phyloP scores from a whole-genome alignment of 441 rosid genomes.

The Erodium moschatum region DNA sequence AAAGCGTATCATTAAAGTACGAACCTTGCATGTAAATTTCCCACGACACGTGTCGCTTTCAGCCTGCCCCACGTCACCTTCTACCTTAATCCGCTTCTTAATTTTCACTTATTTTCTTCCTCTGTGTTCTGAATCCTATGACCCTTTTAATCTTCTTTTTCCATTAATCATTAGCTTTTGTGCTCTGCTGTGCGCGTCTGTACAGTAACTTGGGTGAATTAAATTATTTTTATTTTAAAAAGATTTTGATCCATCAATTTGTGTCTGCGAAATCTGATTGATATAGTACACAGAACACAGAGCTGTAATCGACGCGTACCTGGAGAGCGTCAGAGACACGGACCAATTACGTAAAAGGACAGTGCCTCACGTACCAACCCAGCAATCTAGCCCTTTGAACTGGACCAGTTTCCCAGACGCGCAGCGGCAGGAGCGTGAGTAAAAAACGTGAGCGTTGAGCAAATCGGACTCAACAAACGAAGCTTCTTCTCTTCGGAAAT shows the following conservation, averaged over 20 bases:
- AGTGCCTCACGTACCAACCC: constrained; percentile 26
- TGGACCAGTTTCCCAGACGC: constrained; percentile 15
- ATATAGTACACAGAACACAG: neutral
- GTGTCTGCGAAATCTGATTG: neutral
- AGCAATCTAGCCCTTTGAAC: constrained; percentile 14
- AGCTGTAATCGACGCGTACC: neutral
- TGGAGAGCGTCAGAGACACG: constrained; percentile 16
- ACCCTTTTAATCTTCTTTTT: neutral
- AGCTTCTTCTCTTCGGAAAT: constrained; percentile 17
- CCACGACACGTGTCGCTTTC: neutral
- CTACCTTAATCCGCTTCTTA: neutral
- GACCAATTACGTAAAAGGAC: constrained; percentile 20
- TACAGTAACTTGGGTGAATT: too few species aligned
- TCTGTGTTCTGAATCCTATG: neutral
- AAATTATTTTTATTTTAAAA: too few species aligned
- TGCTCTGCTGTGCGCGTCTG: neutral
- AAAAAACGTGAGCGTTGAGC: constrained; percentile 12
- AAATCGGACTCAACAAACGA: constrained; percentile 9
- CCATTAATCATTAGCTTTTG: neutral
- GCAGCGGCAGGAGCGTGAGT: constrained; percentile 18
- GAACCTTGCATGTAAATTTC: neutral
- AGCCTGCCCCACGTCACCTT: neutral
- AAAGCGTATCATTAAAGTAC: constrained; percentile 3
- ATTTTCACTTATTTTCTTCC: neutral
- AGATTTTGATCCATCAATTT: neutral